Conservation (phyloP, 805 yeast genomes). For the Myxozyma udenii region DNA sequence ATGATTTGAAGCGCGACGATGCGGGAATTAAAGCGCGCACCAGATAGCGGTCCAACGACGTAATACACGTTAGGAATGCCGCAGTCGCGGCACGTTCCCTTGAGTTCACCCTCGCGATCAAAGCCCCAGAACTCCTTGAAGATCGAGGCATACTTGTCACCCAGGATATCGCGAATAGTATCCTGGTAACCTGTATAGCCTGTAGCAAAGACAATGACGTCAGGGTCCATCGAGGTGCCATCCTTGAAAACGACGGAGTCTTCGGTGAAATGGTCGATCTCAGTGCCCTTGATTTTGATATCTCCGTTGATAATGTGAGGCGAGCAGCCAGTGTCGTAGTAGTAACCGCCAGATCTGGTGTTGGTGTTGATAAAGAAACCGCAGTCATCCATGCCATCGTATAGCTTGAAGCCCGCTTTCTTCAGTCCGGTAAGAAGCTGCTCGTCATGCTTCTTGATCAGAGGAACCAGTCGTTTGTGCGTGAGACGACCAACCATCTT, state of each 20-base stretch:
- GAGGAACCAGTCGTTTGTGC: conserved; percentile 41
- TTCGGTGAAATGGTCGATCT: conserved; percentile 41
- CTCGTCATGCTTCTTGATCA: conserved; percentile 35
- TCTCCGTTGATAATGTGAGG: conserved; percentile 43
- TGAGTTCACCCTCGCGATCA: conserved; percentile 46
- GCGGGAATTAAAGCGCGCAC: conserved; percentile 43
- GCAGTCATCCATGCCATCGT: conserved; percentile 46
- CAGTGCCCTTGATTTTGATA: conserved; percentile 42
- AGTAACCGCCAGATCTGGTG: conserved; percentile 48
- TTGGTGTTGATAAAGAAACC: conserved; percentile 45
- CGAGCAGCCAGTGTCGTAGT: conserved; percentile 48
- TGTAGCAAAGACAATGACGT: conserved; percentile 47
- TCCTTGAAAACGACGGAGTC: conserved; percentile 43
- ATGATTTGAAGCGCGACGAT: conserved; percentile 44
- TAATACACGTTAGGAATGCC: conserved; percentile 46
- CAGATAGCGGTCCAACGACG: conserved; percentile 45
- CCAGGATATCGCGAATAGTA: conserved; percentile 43
- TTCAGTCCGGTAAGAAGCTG: conserved; percentile 38
- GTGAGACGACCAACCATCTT: conserved; percentile 38
- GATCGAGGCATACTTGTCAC: conserved; percentile 40
- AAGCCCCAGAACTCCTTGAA: conserved; percentile 44
- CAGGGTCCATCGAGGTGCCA: conserved; percentile 40
- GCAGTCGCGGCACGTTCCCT: conserved; percentile 42
- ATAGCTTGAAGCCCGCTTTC: conserved; percentile 43
- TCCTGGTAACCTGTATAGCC: conserved; percentile 48